Evolutionary conservation across 305 asterid species (phyloP).

Genomic region (Fraxinus floribunda): DNA sequence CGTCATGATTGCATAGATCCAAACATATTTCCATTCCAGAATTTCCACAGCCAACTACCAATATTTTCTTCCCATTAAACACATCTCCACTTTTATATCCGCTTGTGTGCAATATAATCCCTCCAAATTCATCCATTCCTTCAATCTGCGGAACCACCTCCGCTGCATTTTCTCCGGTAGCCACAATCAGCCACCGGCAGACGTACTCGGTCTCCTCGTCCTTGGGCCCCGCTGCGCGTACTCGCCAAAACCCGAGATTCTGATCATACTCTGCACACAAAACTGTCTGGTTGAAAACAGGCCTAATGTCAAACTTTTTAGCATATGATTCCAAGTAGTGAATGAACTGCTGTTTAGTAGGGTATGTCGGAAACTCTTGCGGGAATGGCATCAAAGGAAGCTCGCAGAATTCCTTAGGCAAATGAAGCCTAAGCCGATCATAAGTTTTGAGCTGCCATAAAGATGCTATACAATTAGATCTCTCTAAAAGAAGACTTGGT

Average conservation of each 20-base stretch:
- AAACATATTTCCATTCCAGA: slow-evolving; percentile 38
- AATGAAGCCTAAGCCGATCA: slow-evolving; percentile 18
- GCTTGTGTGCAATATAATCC: slow-evolving; percentile 25
- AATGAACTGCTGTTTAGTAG: slow-evolving; percentile 17
- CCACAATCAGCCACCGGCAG: slow-evolving; percentile 24
- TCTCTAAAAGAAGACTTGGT: slow-evolving; percentile 16
- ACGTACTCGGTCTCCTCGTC: slow-evolving; percentile 8
- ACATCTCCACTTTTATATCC: slow-evolving; percentile 21
- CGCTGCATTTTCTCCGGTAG: slow-evolving; percentile 28
- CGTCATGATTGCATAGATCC: slow-evolving; percentile 24
- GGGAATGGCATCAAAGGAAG: slow-evolving; percentile 21
- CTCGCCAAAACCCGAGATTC: slow-evolving; percentile 11
- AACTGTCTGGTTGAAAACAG: slow-evolving; percentile 5
- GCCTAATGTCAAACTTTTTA: slow-evolving; percentile 4
- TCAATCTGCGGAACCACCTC: slow-evolving; percentile 9
- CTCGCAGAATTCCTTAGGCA: slow-evolving; percentile 20
- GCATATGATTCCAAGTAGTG: slow-evolving; percentile 19
- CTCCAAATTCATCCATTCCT: slow-evolving; percentile 20
- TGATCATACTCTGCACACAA: slow-evolving; percentile 14
- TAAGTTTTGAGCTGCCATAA: slow-evolving; percentile 17
- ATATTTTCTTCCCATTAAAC: slow-evolving; percentile 23
- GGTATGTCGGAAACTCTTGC: slow-evolving; percentile 14
- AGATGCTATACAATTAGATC: slow-evolving; percentile 15
- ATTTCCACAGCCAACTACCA: slow-evolving; percentile 34
- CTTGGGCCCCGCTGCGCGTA: background rate